A percentile compares a stretch with the other conserved stretches of the same genome.
phyloP scores from a whole-genome alignment of 2,329 filamentous ascomycete genomes.

The Penicillium sp. region DNA sequence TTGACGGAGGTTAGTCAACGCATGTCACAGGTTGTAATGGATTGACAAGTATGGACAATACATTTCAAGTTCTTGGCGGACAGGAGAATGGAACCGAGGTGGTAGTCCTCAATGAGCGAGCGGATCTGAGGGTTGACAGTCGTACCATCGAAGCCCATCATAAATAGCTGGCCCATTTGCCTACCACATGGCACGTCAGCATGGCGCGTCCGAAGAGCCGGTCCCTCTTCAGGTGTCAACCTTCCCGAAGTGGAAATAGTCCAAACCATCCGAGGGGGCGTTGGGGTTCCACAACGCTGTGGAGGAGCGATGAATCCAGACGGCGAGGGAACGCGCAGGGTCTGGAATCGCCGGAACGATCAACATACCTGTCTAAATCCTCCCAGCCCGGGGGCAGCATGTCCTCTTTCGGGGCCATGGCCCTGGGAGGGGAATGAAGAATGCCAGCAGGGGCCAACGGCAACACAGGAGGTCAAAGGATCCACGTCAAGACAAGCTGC shows the following conservation, averaged over 20 bases:
- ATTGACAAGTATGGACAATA: slow-evolving; percentile 43
- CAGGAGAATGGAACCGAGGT: slow-evolving; percentile 77
- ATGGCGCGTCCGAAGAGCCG: slow-evolving; percentile 17
- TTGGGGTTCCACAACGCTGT: slow-evolving; percentile 20
- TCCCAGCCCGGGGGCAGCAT: slow-evolving; percentile 43
- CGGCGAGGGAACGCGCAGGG: slow-evolving; percentile 5
- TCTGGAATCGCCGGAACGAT: slow-evolving; percentile 8
- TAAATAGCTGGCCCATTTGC: slow-evolving; percentile 58
- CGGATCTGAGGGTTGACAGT: slow-evolving; percentile 61
- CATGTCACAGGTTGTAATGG: not conserved
- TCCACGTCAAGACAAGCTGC: slow-evolving; percentile 9
- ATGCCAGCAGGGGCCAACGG: slow-evolving; percentile 25
- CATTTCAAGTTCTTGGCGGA: slow-evolving; percentile 66
- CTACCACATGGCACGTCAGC: slow-evolving; percentile 55
- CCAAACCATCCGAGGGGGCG: slow-evolving; percentile 58
- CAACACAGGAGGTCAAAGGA: slow-evolving; percentile 1
- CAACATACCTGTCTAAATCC: slow-evolving; percentile 41
- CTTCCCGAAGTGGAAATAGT: slow-evolving; percentile 62
- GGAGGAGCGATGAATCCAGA: slow-evolving; percentile 6
- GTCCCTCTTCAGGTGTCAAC: slow-evolving; percentile 4
- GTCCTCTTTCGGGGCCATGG: slow-evolving; percentile 44
- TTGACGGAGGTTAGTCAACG: slow-evolving; percentile 5
- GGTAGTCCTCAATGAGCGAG: slow-evolving; percentile 62
- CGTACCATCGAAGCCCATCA: slow-evolving; percentile 67
- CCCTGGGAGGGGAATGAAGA: slow-evolving; percentile 29